Conservation (phyloP, 2,329 filamentous ascomycete species). For the Apiospora saccharicola region DNA sequence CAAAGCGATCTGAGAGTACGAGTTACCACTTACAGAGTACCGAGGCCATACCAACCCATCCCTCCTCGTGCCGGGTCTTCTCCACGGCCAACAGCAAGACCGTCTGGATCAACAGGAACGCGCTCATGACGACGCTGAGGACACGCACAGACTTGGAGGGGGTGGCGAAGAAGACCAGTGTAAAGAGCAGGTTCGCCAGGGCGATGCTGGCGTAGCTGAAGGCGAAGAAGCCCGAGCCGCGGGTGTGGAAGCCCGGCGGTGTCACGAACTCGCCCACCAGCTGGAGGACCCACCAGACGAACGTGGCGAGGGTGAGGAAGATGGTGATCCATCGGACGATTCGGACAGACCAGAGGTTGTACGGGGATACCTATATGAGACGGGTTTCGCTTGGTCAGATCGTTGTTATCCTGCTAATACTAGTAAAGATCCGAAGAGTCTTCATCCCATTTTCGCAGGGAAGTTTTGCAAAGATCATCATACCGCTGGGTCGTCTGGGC, state of each 20-base stretch:
- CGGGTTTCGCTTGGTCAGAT: not conserved
- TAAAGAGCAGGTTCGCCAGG: slow-evolving; percentile 76
- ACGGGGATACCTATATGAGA: slow-evolving; percentile 61
- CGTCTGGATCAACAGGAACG: slow-evolving; percentile 75
- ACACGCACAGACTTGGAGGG: slow-evolving; percentile 83
- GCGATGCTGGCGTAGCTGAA: slow-evolving; percentile 85
- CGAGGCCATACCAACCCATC: slow-evolving; percentile 88
- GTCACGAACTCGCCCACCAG: slow-evolving; percentile 92
- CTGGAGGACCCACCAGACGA: slow-evolving; percentile 91
- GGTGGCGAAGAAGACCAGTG: slow-evolving; percentile 85
- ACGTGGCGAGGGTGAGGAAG: slow-evolving; percentile 75
- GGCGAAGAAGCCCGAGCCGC: slow-evolving; percentile 91
- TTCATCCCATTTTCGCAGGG: slow-evolving; percentile 5
- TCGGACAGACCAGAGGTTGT: slow-evolving; percentile 93
- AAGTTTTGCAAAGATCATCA: slow-evolving; percentile 38
- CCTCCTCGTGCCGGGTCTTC: slow-evolving; percentile 81
- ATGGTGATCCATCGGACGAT: slow-evolving; percentile 80
- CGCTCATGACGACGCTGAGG: slow-evolving; percentile 71
- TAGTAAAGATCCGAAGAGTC: not conserved
- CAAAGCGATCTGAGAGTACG: too few species aligned
- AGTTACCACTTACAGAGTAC: slow-evolving; percentile 64
- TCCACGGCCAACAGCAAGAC: slow-evolving; percentile 81
- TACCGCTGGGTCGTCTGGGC: slow-evolving; percentile 83
- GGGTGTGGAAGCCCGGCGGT: slow-evolving; percentile 82
- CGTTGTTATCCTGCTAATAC: not conserved